Evolutionary conservation across 371 early-diverging fungal species (phyloP).

Genomic region (Entomophthora muscae): DNA sequence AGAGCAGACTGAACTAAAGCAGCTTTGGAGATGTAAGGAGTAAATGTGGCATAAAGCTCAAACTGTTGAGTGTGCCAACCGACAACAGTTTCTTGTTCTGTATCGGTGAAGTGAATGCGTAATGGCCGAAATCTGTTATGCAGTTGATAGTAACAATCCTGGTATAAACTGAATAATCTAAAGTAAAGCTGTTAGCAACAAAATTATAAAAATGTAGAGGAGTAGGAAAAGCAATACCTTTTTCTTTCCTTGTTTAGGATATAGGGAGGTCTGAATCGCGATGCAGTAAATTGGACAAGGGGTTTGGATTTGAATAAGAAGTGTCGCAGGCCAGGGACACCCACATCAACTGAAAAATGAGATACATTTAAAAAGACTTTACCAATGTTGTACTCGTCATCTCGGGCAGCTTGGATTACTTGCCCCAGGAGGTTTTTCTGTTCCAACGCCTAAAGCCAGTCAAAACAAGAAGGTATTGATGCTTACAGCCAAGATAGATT

Average conservation of each 20-base stretch:
- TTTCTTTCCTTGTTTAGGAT: not conserved
- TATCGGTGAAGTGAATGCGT: not conserved
- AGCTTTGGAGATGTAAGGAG: constrained; percentile 1
- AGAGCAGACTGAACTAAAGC: not conserved
- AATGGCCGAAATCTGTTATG: not conserved
- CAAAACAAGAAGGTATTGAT: not conserved
- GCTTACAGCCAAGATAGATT: constrained; percentile 34
- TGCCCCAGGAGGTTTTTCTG: not conserved
- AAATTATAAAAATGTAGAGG: too few relatives aligned
- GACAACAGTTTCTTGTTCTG: not conserved
- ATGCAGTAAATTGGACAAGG: not conserved
- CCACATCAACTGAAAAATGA: not conserved
- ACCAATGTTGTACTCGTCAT: not conserved
- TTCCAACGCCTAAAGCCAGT: not conserved
- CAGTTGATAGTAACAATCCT: not conserved
- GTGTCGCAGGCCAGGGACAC: constrained; percentile 1
- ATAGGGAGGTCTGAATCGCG: not conserved
- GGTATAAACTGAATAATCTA: not conserved
- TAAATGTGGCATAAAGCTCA: not conserved
- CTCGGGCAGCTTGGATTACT: not conserved
- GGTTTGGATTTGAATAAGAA: constrained; percentile 2
- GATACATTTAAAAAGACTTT: not conserved
- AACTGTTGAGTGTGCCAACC: constrained; percentile 3
- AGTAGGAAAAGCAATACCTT: too few relatives aligned
- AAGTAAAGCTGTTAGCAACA: too few relatives aligned